These are phyloP conservation scores for Amanita inopinata DNA, from an alignment of 768 basidiomycete species.

Conservation along the genomic window DNA sequence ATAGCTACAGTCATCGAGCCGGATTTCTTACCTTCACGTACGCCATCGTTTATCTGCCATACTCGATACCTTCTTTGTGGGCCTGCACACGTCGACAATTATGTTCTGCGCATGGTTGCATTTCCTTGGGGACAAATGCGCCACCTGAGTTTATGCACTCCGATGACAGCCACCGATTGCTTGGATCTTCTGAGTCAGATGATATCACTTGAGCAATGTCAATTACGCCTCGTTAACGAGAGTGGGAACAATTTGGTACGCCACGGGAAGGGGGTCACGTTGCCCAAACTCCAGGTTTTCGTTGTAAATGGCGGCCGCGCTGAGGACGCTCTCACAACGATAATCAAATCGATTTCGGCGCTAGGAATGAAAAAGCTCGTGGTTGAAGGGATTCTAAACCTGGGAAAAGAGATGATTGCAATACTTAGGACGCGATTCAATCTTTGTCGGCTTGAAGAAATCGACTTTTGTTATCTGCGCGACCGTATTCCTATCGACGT, in stretches of 20 bases:
- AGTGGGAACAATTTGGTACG: not conserved
- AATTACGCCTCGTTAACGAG: not conserved
- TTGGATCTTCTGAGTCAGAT: not conserved
- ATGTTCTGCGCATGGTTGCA: not conserved
- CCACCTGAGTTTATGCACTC: constrained; percentile 1
- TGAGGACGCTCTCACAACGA: not conserved
- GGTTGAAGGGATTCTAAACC: not conserved
- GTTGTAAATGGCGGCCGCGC: not conserved
- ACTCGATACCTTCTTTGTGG: constrained; percentile 2
- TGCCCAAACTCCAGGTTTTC: constrained; percentile 5
- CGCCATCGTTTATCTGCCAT: not conserved
- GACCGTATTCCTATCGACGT: not conserved
- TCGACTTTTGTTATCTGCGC: constrained; percentile 1
- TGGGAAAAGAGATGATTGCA: not conserved
- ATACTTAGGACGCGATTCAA: not conserved
- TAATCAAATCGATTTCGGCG: not conserved
- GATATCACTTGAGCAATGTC: not conserved
- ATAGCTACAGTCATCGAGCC: not conserved
- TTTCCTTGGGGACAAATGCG: constrained; percentile 1
- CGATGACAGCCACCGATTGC: not conserved
- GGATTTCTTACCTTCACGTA: not conserved
- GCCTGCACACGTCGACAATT: not conserved
- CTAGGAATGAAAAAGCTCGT: not conserved
- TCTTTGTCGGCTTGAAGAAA: constrained; percentile 1
- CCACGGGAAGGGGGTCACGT: not conserved